Conservation (phyloP, 2,329 filamentous ascomycete species). For the Nemania bipapillata region DNA sequence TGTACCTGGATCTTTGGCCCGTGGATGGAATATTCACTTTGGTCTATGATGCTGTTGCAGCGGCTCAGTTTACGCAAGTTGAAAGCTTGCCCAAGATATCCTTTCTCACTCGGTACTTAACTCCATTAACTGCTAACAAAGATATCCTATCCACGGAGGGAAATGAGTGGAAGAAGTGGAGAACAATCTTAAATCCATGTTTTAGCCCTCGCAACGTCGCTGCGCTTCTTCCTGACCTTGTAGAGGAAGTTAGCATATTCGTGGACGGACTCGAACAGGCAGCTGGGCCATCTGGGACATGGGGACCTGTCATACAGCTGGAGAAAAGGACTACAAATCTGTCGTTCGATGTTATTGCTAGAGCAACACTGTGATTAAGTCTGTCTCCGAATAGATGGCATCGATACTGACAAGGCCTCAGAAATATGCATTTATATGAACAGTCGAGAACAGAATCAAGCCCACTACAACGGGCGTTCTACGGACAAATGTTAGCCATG, state of each 20-base stretch:
- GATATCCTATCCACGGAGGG: conserved; percentile 51
- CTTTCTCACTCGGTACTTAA: conserved; percentile 18
- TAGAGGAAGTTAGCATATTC: conserved; percentile 54
- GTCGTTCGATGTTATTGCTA: conserved; percentile 54
- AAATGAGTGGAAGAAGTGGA: conserved; percentile 47
- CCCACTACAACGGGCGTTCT: too few relatives aligned
- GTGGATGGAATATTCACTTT: conserved; percentile 29
- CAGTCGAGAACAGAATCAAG: too few relatives aligned
- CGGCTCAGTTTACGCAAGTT: conserved; percentile 37
- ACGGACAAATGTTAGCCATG: too few relatives aligned
- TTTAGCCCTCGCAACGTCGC: conserved; percentile 53
- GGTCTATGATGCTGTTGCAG: conserved; percentile 31
- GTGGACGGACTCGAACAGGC: conserved; percentile 41
- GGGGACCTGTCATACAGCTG: conserved; percentile 49
- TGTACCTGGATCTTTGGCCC: conserved; percentile 47
- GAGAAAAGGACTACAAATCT: conserved; percentile 52
- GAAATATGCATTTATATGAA: too few relatives aligned
- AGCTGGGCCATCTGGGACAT: conserved; percentile 43
- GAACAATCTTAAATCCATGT: conserved; percentile 50
- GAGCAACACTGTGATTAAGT: conserved; percentile 48
- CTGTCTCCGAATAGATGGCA: too few relatives aligned
- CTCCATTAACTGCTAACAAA: conserved; percentile 47
- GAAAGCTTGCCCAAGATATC: conserved; percentile 39
- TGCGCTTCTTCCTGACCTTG: conserved; percentile 50
- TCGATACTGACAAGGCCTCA: background rate